These are phyloP conservation scores for Wickerhamomyces canadensis DNA, from an alignment of 805 yeast genomes.

Conservation along the genomic window DNA sequence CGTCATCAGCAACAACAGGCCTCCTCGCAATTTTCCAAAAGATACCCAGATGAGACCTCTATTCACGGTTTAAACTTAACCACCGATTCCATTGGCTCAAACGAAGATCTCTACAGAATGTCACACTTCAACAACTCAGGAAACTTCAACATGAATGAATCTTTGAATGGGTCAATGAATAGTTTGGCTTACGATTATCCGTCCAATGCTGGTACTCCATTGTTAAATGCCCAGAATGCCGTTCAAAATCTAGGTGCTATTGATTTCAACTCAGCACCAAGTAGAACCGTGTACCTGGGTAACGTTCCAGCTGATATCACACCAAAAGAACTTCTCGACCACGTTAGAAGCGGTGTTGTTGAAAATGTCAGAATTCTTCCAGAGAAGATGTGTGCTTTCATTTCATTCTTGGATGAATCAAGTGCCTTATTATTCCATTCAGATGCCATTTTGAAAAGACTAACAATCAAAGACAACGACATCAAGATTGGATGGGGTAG, in stretches of 20 bases:
- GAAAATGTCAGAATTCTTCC: conserved; percentile 78
- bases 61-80: not conserved
- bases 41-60: not conserved
- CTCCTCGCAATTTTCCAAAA: not conserved
- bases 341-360: conserved; percentile 85
- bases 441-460: conserved; percentile 81
- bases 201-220: not conserved
- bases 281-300: conserved; percentile 87
- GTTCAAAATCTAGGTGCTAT: conserved; percentile 3
- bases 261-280: conserved; percentile 46
- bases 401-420: conserved; percentile 84
- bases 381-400: conserved; percentile 81
- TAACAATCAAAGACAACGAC: conserved; percentile 75
- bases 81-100: not conserved
- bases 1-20: not conserved
- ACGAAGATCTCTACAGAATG: conserved; percentile 5
- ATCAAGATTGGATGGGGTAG: conserved; percentile 93
- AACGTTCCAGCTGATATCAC: conserved; percentile 79
- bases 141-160: not conserved
- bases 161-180: not conserved
- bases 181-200: not conserved
- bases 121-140: not conserved
- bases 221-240: not conserved
- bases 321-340: conserved; percentile 78
- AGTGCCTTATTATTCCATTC: conserved; percentile 89